Percentiles rank a stretch among this genome's conserved stretches.
These are phyloP conservation scores for Babesia ovis DNA, from an alignment of 169 alveolate genomes.

Conservation along the genomic window DNA sequence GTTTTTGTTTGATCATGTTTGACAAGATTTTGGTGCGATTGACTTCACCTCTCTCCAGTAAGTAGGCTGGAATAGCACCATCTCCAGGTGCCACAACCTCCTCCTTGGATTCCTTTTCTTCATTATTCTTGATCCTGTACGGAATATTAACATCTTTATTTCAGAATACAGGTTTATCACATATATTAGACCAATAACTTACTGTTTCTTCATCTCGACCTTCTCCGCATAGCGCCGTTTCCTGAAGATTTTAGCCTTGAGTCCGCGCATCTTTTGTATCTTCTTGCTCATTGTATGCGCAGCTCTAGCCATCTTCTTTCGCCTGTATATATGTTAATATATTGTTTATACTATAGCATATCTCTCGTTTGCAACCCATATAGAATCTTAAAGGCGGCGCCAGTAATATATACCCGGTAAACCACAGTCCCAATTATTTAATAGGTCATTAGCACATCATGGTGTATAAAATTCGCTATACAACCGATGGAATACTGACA, in stretches of 20 bases:
- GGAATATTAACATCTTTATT: background rate
- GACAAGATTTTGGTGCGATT: conserved; percentile 92
- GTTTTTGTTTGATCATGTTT: conserved; percentile 97
- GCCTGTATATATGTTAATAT: conserved; percentile 43
- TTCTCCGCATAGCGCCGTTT: conserved; percentile 97
- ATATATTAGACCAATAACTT: conserved; percentile 70
- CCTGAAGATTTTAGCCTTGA: conserved; percentile 95
- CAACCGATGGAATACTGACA: background rate
- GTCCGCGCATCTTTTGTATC: conserved; percentile 93
- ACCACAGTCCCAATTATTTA: no score
- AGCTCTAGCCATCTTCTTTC: conserved; percentile 94
- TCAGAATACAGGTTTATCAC: no score
- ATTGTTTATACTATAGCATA: background rate
- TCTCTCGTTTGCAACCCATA: no score
- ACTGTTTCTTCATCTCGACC: conserved; percentile 95
- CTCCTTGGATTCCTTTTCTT: conserved; percentile 69
- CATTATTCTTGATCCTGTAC: conserved; percentile 70
- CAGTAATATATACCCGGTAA: no score
- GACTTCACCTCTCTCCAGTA: conserved; percentile 96
- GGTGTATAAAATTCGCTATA: no score
- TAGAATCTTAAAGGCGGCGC: no score
- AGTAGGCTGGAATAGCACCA: conserved; percentile 98
- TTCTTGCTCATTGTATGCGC: conserved; percentile 90
- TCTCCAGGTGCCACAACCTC: conserved; percentile 79
- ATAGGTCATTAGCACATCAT: no score